Evolutionary conservation across 305 asterid species (phyloP), one percentile per base, ranked within the genome.

Genomic region (Rubia peregrina): DNA sequence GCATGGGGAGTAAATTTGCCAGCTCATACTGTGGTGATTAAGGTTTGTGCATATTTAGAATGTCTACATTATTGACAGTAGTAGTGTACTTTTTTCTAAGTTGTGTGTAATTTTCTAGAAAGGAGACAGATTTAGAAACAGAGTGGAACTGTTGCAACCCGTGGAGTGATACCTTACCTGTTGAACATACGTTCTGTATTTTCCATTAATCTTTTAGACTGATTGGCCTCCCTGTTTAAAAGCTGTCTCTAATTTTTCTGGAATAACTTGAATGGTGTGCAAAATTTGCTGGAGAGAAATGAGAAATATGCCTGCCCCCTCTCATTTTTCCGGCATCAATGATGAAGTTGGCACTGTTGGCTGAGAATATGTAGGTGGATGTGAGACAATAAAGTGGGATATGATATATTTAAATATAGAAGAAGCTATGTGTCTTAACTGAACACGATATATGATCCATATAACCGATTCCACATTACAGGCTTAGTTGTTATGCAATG

Each of bases 1-100:
- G 99, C 99, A 24, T 94, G 99, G 99, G 99, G 99, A 78, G 99
- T 94, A 63, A 94, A 94, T 86, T 86, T 94, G 76, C 99, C 99
- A 71, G 99, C 99, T 85, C 99, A 94, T 80, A 94, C 98, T 67
- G 99, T 94, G 79, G 97, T 94, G 85, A 94, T 94, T 79, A 94
- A 94, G 97, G 99, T 94, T 76, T 85, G 88, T 82, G 73, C 53
- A 59, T 63, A 13, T 36, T 73, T 77, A 11, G 14, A 19, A 53
- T 36, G 42, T 65, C 76, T 59, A 55, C 48, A 11, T 61, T 68
- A 16, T 1, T 68, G 36, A 10, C 9, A 4, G 33, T 49, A 11
- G 16, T 74, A 17, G 41, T 8, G 33, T 62, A 53, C 19, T 8
- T 53, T 68, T 62, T 19, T 41, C 56, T 40, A 49, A 49, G 57